Evolutionary conservation across 1,284 basidiomycete genomes (phyloP).

Genomic region (Rhodofomes roseus): DNA sequence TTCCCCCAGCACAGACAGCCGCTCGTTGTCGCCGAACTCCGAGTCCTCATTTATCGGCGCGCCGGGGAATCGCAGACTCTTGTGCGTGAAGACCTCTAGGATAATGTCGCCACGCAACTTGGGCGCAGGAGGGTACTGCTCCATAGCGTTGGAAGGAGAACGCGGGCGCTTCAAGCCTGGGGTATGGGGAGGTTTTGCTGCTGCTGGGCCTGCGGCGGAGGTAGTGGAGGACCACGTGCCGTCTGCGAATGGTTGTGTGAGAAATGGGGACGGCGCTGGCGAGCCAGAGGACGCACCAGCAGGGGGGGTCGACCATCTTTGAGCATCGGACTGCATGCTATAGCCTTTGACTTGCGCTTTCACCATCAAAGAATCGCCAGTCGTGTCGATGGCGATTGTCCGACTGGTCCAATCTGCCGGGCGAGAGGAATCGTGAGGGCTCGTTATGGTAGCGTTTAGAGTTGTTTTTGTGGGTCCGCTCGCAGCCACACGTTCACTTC

Average conservation of each 20-base stretch:
- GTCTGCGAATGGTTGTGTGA: conserved; percentile 17
- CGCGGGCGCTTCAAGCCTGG: conserved; percentile 27
- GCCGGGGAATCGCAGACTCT: conserved; percentile 48
- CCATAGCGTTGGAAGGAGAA: conserved; percentile 24
- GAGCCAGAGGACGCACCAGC: conserved; percentile 13
- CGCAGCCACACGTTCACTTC: background rate
- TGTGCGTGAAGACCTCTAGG: conserved; percentile 66
- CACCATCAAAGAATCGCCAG: conserved; percentile 17
- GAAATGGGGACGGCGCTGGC: conserved; percentile 12
- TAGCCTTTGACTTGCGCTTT: conserved; percentile 23
- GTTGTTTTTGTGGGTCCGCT: conserved; percentile 1
- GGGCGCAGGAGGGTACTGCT: conserved; percentile 32
- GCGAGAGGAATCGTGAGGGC: background rate
- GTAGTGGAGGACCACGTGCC: conserved; percentile 24
- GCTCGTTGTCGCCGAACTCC: conserved; percentile 52
- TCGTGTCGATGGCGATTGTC: conserved; percentile 1
- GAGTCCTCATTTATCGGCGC: conserved; percentile 35
- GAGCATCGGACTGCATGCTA: conserved; percentile 22
- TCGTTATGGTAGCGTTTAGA: conserved; percentile 3
- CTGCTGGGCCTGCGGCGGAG: conserved; percentile 13
- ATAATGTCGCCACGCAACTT: conserved; percentile 47
- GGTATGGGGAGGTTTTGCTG: conserved; percentile 17
- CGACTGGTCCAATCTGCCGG: background rate
- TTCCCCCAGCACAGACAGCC: conserved; percentile 52
- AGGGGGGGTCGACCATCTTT: conserved; percentile 12